Base-by-base conservation (phyloP, 352 stramenopile genomes). In the Phytophthora boehmeriae region DNA sequence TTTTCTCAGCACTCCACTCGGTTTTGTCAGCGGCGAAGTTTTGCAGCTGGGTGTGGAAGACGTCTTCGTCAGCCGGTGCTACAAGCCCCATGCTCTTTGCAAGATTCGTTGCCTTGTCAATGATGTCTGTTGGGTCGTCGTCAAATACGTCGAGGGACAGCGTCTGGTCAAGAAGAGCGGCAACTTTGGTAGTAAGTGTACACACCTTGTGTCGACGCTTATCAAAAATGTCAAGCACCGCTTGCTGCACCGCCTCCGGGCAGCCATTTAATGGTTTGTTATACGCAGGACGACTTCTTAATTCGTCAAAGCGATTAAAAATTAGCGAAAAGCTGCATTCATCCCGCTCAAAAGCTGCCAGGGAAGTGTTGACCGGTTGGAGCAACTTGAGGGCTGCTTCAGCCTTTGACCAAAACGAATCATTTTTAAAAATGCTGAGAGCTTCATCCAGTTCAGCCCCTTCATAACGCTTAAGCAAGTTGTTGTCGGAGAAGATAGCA, bases 81-180 rank as follows among this genome's bases (percentile, higher is more conserved):
- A 59, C 19, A 54, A 16, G 1, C 14, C n/a, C 20, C 16, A 54
- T 28, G 3, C 38, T 8, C 20, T 8, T 10, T 3, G 43, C 54
- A 8, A 47, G 34, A 5, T 47, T 13, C 20, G 19, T 41, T 1
- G 32, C 54, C 16, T 25, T 19, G n/a, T 42, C 28, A 22, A 61
- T 54, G 30, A 53, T 22, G 8, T 48, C 44, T 8, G 25, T 19
- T 20, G 42, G 19, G 27, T 30, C 20, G 4, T 45, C 48, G 16
- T n/a, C 34, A 5, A 14, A 23, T 1, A 8, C 42, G 28, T 54
- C 20, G n/a, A 54, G 39, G 1, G 54, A n/a, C 54, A 45, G 36
- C 1, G 42, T 61, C 13, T 60, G 53, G 19, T 60, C 53, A 16
- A 60, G 53, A 25, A 54, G 14, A 22, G 49, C 5, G 22, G 54